Evolutionary conservation across 108 stramenopile species (phyloP).

Genomic region (Discostella stelligeroides): DNA sequence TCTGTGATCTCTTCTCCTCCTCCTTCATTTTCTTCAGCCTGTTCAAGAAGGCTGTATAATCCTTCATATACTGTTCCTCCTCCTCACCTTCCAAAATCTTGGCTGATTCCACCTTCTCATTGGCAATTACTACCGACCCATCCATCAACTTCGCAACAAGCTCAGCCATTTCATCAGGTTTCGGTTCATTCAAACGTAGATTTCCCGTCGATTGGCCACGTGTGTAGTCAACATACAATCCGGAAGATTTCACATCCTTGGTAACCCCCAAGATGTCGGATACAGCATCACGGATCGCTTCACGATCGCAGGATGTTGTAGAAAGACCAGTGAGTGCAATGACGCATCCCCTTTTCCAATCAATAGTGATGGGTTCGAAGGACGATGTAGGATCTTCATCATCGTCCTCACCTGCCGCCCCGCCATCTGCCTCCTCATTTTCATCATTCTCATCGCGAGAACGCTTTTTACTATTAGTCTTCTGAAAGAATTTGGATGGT

Average conservation of each 20-base stretch:
- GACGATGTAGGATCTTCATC: constrained; percentile 22
- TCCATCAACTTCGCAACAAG: constrained; percentile 63
- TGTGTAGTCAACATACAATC: constrained; percentile 84
- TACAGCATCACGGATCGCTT: constrained; percentile 71
- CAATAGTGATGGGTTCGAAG: constrained; percentile 58
- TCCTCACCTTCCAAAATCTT: constrained; percentile 81
- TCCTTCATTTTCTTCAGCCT: constrained; percentile 60
- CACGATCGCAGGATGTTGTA: constrained; percentile 68
- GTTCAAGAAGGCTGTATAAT: constrained; percentile 78
- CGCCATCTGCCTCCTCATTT: constrained; percentile 18
- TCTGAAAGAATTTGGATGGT: constrained; percentile 20
- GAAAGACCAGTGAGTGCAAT: constrained; percentile 72
- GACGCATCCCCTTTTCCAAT: constrained; percentile 86
- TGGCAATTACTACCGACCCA: constrained; percentile 68
- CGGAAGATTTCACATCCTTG: constrained; percentile 67
- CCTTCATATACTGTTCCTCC: constrained; percentile 82
- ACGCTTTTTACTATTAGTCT: constrained; percentile 15
- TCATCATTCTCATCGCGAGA: constrained; percentile 13
- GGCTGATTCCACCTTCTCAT: constrained; percentile 63
- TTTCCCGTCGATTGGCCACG: constrained; percentile 74
- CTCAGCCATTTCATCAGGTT: constrained; percentile 53
- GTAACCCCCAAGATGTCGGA: constrained; percentile 55
- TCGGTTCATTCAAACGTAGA: constrained; percentile 69
- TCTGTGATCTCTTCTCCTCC: constrained; percentile 57
- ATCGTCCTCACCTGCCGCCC: constrained; percentile 36